Evolutionary conservation across 345 rosid genomes (phyloP).

Genomic region (Populus deltoides): DNA sequence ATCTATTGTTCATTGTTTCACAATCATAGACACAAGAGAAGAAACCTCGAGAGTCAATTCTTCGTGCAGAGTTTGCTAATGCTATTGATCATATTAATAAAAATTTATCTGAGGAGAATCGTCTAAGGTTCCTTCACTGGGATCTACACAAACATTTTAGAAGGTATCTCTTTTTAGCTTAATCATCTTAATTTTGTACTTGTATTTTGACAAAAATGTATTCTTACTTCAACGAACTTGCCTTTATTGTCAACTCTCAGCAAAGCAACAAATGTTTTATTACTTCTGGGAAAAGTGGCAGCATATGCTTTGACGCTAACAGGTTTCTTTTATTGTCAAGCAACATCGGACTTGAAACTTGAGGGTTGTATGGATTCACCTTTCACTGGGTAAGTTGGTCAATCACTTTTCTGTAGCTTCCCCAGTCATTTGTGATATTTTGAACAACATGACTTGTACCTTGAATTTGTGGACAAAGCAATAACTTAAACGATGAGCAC

Average conservation of each 20-base stretch:
- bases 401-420: not conserved
- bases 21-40: conserved; percentile 56
- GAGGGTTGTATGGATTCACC: conserved; percentile 47
- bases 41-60: conserved; percentile 91
- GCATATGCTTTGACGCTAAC: conserved; percentile 69
- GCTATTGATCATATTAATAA: conserved; percentile 91
- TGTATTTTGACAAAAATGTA: not conserved
- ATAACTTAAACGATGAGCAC: not conserved
- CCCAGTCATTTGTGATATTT: not conserved
- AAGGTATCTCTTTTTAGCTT: conserved; percentile 44
- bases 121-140: conserved; percentile 81
- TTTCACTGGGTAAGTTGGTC: conserved; percentile 58
- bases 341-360: conserved; percentile 55
- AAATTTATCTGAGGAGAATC: conserved; percentile 73
- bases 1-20: conserved; percentile 10
- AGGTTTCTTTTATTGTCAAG: conserved; percentile 84
- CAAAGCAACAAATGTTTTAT: conserved; percentile 73
- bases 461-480: not conserved
- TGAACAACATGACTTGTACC: not conserved
- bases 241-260: conserved; percentile 38
- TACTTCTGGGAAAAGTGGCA: conserved; percentile 82
- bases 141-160: conserved; percentile 82
- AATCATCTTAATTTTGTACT: not conserved
- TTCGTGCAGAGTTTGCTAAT: conserved; percentile 90
- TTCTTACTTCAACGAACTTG: conserved; percentile 6